phyloP scores from a whole-genome alignment of 805 yeast genomes.

The Wickerhamomyces bisporus region DNA sequence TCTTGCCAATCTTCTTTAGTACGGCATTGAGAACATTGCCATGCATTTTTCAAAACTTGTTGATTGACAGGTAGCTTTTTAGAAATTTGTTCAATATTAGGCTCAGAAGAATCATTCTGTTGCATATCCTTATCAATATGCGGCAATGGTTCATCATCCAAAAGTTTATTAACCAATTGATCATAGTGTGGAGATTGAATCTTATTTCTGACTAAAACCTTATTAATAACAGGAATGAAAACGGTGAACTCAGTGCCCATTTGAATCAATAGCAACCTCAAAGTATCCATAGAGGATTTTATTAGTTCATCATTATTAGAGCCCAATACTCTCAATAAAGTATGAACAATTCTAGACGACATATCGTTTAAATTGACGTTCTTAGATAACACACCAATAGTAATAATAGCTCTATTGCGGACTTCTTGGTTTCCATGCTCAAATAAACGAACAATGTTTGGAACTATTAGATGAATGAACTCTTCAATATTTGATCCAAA shows the following conservation, averaged over 20 bases:
- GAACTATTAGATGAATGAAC: constrained; percentile 80
- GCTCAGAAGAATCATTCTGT: constrained; percentile 30
- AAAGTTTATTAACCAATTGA: constrained; percentile 68
- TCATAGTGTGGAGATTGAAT: constrained; percentile 74
- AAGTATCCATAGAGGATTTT: constrained; percentile 66
- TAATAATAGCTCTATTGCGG: constrained; percentile 69
- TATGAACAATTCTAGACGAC: constrained; percentile 88
- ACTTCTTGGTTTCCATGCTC: constrained; percentile 60
- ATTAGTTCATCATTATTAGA: constrained; percentile 53
- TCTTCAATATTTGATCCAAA: constrained; percentile 89
- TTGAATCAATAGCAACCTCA: constrained; percentile 73
- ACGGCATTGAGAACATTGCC: constrained; percentile 88
- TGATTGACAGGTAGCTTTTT: constrained; percentile 72
- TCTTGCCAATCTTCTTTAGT: constrained; percentile 98
- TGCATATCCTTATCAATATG: constrained; percentile 62
- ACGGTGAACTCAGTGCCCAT: constrained; percentile 80
- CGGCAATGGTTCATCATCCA: constrained; percentile 85
- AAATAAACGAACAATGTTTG: constrained; percentile 74
- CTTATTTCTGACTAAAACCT: constrained; percentile 54
- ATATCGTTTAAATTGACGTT: constrained; percentile 73
- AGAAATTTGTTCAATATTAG: constrained; percentile 56
- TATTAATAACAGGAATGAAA: constrained; percentile 77
- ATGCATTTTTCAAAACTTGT: constrained; percentile 63
- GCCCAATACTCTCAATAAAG: constrained; percentile 65
- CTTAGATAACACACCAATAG: constrained; percentile 76